Conservation (phyloP, 345 rosid species). For the Punica granatum region DNA sequence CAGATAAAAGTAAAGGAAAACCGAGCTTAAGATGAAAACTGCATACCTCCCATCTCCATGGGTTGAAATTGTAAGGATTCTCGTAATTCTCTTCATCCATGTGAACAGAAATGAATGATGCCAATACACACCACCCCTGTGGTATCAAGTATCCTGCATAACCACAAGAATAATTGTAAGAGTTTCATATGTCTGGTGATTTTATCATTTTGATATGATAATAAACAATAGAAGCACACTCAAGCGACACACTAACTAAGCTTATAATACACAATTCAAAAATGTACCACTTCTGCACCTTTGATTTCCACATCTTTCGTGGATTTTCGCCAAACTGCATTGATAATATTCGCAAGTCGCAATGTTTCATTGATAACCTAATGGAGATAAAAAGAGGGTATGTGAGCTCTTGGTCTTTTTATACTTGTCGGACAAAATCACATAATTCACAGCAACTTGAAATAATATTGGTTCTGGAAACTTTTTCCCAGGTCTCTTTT, state of each 20-base stretch:
- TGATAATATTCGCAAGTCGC: constrained; percentile 81
- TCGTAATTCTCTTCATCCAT: constrained; percentile 76
- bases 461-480: background rate
- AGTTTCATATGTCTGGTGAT: background rate
- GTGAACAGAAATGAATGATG: constrained; percentile 85
- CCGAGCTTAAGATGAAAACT: background rate
- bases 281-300: constrained; percentile 53
- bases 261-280: no score
- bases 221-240: no score
- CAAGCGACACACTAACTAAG: no score
- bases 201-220: background rate
- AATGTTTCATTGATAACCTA: constrained; percentile 94
- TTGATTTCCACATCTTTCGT: constrained; percentile 73
- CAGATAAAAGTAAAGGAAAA: background rate
- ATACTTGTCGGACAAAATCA: background rate
- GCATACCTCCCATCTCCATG: constrained; percentile 96
- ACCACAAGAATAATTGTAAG: constrained; percentile 4
- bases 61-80: constrained; percentile 72
- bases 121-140: constrained; percentile 84
- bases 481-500: background rate
- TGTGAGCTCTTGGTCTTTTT: background rate
- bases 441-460: background rate
- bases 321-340: constrained; percentile 94
- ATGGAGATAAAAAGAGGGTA: background rate
- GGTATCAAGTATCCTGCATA: constrained; percentile 81